A percentile compares a stretch with the other conserved stretches of the same genome.
phyloP scores from a whole-genome alignment of 2,329 filamentous ascomycete species.

The Paecilomyces fulvus region DNA sequence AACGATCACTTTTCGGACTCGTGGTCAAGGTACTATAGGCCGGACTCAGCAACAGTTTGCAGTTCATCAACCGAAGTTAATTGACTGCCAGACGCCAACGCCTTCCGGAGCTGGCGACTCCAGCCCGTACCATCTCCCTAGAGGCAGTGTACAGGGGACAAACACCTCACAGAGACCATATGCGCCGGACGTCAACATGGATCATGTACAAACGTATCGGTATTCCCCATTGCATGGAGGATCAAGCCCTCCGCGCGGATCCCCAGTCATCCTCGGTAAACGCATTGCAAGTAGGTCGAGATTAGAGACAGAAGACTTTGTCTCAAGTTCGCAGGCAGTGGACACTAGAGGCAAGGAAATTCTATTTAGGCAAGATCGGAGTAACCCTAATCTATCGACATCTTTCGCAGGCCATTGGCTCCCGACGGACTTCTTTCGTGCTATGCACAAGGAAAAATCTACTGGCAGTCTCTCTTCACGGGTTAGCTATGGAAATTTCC shows the following conservation, averaged over 20 bases:
- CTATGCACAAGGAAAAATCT: slow-evolving; percentile 7
- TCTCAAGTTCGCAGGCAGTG: slow-evolving; percentile 2
- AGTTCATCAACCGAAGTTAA: background rate
- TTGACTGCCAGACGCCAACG: background rate
- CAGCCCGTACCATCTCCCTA: background rate
- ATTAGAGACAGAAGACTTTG: background rate
- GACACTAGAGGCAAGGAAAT: slow-evolving; percentile 11
- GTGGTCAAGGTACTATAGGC: background rate
- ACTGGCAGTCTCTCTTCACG: slow-evolving; percentile 9
- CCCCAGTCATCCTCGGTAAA: slow-evolving; percentile 2
- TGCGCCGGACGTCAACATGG: background rate
- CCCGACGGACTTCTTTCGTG: slow-evolving; percentile 21
- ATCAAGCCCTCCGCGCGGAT: slow-evolving; percentile 4
- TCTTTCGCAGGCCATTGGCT: slow-evolving; percentile 31
- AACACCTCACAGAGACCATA: background rate
- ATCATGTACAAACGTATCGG: background rate
- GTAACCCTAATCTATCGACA: slow-evolving; percentile 18
- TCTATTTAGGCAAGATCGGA: slow-evolving; percentile 15
- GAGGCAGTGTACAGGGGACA: background rate
- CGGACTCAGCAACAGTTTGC: background rate
- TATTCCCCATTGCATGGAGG: background rate
- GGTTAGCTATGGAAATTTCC: slow-evolving; percentile 9
- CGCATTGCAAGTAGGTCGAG: slow-evolving; percentile 3
- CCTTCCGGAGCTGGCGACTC: background rate
- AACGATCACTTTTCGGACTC: background rate